Percentiles rank a stretch among this genome's conserved stretches.
Evolutionary conservation across 1,284 basidiomycete genomes (phyloP).

Genomic region (Ganoderma meredithae): DNA sequence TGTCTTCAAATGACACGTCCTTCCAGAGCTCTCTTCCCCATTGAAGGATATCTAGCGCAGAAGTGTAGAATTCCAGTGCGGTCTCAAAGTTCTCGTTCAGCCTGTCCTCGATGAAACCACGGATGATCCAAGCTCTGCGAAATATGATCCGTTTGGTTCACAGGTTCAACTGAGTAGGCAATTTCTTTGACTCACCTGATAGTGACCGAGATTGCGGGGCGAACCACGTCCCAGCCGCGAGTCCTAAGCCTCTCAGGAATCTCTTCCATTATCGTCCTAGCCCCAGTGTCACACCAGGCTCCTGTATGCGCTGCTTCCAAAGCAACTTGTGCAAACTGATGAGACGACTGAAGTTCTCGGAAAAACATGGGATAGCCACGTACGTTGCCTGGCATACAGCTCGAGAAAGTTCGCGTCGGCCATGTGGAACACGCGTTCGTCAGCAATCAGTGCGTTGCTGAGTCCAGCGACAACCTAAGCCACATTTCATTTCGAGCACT

Average conservation of each 20-base stretch:
- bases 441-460: constrained; percentile 44
- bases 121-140: constrained; percentile 17
- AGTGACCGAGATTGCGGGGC: constrained; percentile 47
- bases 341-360: not conserved
- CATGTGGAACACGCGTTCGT: constrained; percentile 45
- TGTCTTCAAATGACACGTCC: constrained; percentile 40
- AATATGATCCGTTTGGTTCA: not conserved
- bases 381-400: constrained; percentile 48
- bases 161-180: not conserved
- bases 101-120: constrained; percentile 41
- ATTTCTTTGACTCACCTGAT: constrained; percentile 43
- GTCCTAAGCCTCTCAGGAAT: constrained; percentile 41
- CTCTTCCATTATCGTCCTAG: constrained; percentile 43
- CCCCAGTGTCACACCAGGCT: constrained; percentile 44
- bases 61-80: constrained; percentile 32
- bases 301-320: constrained; percentile 39
- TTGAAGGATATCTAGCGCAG: constrained; percentile 46
- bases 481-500: not conserved
- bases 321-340: constrained; percentile 33
- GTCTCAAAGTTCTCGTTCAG: constrained; percentile 16
- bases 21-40: constrained; percentile 49
- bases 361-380: not conserved
- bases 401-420: constrained; percentile 32
- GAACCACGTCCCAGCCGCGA: constrained; percentile 48
- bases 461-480: constrained; percentile 38